Percentiles rank a stretch among this genome's conserved stretches.
Evolutionary conservation across 371 early-diverging fungal species (phyloP).

Genomic region (Circinella umbellata): DNA sequence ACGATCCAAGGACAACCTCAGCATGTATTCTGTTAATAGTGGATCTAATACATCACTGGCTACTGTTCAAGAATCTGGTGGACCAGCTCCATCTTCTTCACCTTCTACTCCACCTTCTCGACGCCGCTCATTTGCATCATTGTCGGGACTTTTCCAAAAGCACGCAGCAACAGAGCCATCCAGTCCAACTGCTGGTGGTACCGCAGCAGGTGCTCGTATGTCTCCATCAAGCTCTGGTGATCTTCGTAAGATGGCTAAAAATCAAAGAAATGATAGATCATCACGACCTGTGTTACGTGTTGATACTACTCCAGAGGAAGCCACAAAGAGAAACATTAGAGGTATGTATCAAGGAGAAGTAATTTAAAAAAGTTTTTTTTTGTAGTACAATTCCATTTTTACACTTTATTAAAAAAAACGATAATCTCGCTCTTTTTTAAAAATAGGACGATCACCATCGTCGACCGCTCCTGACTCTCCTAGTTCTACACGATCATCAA

Average conservation of each 20-base stretch:
- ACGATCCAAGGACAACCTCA: slow-evolving; percentile 21
- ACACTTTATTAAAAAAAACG: slow-evolving; percentile 5
- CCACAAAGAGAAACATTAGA: slow-evolving; percentile 34
- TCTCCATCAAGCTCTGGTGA: slow-evolving; percentile 21
- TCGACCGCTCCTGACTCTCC: slow-evolving; percentile 39
- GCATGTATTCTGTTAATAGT: slow-evolving; percentile 7
- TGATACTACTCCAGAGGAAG: slow-evolving; percentile 25
- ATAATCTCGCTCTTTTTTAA: background rate
- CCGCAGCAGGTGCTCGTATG: slow-evolving; percentile 10
- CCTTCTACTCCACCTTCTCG: slow-evolving; percentile 31
- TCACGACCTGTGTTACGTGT: slow-evolving; percentile 35
- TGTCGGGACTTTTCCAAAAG: slow-evolving; percentile 40
- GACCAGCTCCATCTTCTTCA: slow-evolving; percentile 15
- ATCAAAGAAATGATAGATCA: slow-evolving; percentile 21
- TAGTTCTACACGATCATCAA: slow-evolving; percentile 38
- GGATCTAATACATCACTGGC: slow-evolving; percentile 16
- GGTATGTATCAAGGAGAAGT: slow-evolving; percentile 21
- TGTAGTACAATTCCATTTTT: background rate
- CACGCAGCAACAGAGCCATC: slow-evolving; percentile 8
- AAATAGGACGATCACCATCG: slow-evolving; percentile 14
- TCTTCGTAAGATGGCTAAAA: slow-evolving; percentile 20
- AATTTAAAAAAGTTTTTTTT: too few species aligned
- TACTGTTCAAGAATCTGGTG: slow-evolving; percentile 17
- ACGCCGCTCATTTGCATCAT: slow-evolving; percentile 48
- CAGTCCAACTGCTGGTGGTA: slow-evolving; percentile 18